A percentile compares a stretch with the other conserved stretches of the same genome.
These are phyloP conservation scores for Trichoderma afroharzianum DNA, from an alignment of 2,329 filamentous ascomycete genomes.

Conservation along the genomic window DNA sequence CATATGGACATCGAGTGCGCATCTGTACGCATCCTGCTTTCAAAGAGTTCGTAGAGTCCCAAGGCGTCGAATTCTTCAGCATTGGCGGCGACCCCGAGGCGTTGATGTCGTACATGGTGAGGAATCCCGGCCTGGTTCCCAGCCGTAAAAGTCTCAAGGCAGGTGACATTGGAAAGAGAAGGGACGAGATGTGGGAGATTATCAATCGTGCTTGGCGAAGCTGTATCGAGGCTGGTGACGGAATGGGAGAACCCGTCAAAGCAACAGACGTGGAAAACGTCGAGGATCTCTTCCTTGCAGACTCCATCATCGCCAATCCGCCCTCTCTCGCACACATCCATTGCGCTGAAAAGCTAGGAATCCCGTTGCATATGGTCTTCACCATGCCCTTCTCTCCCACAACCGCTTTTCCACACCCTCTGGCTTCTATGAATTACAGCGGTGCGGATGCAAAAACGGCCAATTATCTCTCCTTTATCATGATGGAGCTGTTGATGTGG, in stretches of 20 bases:
- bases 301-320: constrained; percentile 53
- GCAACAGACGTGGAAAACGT: constrained; percentile 26
- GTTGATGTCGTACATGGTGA: constrained; percentile 42
- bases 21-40: constrained; percentile 55
- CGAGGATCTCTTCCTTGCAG: constrained; percentile 46
- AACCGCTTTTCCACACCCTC: constrained; percentile 64
- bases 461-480: constrained; percentile 61
- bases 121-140: constrained; percentile 38
- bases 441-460: constrained; percentile 58
- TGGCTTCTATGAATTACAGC: constrained; percentile 56
- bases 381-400: constrained; percentile 35
- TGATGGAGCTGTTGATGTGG: constrained; percentile 19
- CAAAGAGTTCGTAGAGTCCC: constrained; percentile 47
- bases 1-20: constrained; percentile 51
- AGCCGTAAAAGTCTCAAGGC: constrained; percentile 33
- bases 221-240: constrained; percentile 36
- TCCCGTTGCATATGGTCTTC: constrained; percentile 51
- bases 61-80: constrained; percentile 54
- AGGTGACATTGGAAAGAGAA: constrained; percentile 35
- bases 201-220: constrained; percentile 36
- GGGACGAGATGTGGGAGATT: constrained; percentile 37
- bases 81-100: constrained; percentile 55
- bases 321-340: constrained; percentile 51
- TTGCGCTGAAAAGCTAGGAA: constrained; percentile 46
- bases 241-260: constrained; percentile 27